These are phyloP conservation scores for Neltuma alba DNA, from an alignment of 306 rosid genomes.

Conservation along the genomic window DNA sequence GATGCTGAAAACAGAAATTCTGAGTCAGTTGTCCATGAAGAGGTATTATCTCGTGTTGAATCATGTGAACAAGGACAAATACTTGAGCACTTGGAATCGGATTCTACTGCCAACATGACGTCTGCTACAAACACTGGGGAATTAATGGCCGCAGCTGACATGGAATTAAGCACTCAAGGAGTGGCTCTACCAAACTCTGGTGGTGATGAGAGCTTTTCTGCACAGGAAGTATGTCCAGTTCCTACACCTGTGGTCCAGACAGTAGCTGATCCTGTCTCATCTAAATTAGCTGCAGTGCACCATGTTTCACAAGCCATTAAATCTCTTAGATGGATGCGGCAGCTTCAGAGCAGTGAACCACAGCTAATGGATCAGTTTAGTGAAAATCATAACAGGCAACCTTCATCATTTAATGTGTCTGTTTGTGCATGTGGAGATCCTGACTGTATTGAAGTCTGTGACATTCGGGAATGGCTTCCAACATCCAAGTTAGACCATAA, in stretches of 20 bases:
- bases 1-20: slow-evolving; percentile 59
- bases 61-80: slow-evolving; percentile 48
- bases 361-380: slow-evolving; percentile 52
- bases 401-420: slow-evolving; percentile 62
- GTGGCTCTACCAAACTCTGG: slow-evolving; percentile 36
- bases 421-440: slow-evolving; percentile 97
- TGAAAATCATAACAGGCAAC: slow-evolving; percentile 50
- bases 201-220: slow-evolving; percentile 44
- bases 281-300: slow-evolving; percentile 93
- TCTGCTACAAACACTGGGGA: slow-evolving; percentile 53
- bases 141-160: slow-evolving; percentile 45
- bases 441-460: slow-evolving; percentile 97
- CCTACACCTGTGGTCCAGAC: slow-evolving; percentile 70
- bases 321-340: slow-evolving; percentile 94
- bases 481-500: slow-evolving; percentile 84
- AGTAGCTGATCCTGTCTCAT: slow-evolving; percentile 91
- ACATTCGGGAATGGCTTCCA: slow-evolving; percentile 97
- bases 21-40: slow-evolving; percentile 51
- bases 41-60: slow-evolving; percentile 41
- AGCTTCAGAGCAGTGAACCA: slow-evolving; percentile 75
- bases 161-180: slow-evolving; percentile 44
- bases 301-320: slow-evolving; percentile 98
- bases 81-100: slow-evolving; percentile 47
- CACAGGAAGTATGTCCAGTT: slow-evolving; percentile 56
- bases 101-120: slow-evolving; percentile 53